phyloP scores from a whole-genome alignment of 352 stramenopile species.

The Phytophthora hybrid region DNA sequence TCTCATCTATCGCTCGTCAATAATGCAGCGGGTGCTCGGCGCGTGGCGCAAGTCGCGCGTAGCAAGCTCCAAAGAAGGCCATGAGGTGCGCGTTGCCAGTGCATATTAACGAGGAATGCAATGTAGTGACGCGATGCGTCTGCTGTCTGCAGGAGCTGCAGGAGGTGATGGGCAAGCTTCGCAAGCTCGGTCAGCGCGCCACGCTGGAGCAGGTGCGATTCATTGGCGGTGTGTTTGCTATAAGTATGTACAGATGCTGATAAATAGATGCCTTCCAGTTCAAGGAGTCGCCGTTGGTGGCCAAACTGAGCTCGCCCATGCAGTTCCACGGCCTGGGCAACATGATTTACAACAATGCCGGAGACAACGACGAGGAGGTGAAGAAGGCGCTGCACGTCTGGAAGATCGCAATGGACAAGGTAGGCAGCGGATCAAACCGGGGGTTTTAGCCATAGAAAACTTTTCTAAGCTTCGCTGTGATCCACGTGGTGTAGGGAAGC shows the following conservation, averaged over 20 bases:
- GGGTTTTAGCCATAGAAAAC: background rate
- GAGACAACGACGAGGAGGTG: constrained; percentile 62
- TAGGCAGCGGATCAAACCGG: constrained; percentile 11
- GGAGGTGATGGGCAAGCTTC: constrained; percentile 61
- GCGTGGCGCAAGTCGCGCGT: constrained; percentile 53
- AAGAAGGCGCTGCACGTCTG: constrained; percentile 83
- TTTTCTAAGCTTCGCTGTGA: background rate
- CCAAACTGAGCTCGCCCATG: constrained; percentile 55
- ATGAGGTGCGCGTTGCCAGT: constrained; percentile 33
- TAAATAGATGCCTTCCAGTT: constrained; percentile 43
- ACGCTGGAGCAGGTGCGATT: constrained; percentile 63
- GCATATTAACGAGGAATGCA: background rate
- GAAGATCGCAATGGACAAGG: constrained; percentile 86
- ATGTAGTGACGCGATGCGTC: background rate
- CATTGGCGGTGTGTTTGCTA: background rate
- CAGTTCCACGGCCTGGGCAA: constrained; percentile 81
- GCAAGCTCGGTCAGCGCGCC: constrained; percentile 56
- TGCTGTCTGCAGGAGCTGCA: constrained; percentile 57
- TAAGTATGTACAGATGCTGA: background rate
- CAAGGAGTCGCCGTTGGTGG: constrained; percentile 68
- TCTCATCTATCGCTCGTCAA: background rate
- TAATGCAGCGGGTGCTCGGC: constrained; percentile 36
- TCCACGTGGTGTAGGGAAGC: constrained; percentile 55
- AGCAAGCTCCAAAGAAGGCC: constrained; percentile 55
- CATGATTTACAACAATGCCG: constrained; percentile 87